Evolutionary conservation across 1,284 basidiomycete species (phyloP).

Genomic region (Pulveroboletus sp.): DNA sequence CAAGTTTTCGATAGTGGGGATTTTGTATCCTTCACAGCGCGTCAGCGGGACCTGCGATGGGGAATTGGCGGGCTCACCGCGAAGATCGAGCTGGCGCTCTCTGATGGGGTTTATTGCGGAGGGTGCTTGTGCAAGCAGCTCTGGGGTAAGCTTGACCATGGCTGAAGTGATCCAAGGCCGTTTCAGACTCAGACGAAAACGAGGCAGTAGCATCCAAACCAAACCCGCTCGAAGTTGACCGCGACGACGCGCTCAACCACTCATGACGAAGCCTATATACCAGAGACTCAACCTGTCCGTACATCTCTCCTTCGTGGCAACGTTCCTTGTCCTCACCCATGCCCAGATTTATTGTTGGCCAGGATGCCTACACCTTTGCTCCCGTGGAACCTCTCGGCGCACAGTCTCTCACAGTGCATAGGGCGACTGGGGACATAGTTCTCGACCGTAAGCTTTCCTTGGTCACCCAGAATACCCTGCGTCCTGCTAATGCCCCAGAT

Average conservation of each 20-base stretch:
- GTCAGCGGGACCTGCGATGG: conserved; percentile 30
- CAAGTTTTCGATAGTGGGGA: conserved; percentile 98
- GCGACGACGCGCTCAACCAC: conserved; percentile 15
- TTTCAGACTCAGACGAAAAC: conserved; percentile 53
- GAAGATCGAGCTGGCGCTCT: conserved; percentile 92
- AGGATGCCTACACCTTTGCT: conserved; percentile 76
- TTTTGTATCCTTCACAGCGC: conserved; percentile 80
- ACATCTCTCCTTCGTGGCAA: not conserved
- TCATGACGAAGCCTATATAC: conserved; percentile 64
- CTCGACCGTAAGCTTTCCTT: conserved; percentile 57
- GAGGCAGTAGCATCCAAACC: too few species aligned
- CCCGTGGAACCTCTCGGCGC: conserved; percentile 63
- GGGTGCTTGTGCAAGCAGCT: conserved; percentile 77
- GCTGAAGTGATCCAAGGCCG: conserved; percentile 23
- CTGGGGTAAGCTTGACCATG: conserved; percentile 90
- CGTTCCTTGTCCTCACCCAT: conserved; percentile 4
- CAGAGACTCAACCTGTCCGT: conserved; percentile 69
- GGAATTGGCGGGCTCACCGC: conserved; percentile 61
- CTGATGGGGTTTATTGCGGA: conserved; percentile 88
- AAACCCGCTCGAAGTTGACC: too few species aligned
- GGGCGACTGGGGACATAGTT: conserved; percentile 70
- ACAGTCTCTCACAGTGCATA: conserved; percentile 68
- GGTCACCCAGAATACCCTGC: not conserved
- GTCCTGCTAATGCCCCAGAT: conserved; percentile 6
- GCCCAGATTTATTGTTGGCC: conserved; percentile 62